These are phyloP conservation scores for Tricholoma saponaceum DNA, from an alignment of 768 basidiomycete species.

Conservation along the genomic window DNA sequence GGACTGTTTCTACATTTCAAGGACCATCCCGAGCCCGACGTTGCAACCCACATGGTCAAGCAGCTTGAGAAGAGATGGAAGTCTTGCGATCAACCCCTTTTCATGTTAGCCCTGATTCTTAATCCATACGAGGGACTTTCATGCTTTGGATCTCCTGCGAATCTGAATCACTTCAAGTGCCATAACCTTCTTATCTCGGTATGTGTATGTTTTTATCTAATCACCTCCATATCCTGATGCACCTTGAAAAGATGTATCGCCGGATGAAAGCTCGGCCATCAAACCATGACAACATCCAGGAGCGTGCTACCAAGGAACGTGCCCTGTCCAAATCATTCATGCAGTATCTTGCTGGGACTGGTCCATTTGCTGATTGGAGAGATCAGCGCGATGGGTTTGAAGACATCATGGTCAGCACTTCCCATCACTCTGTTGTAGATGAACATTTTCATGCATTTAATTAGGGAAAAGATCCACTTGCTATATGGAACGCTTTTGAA, in stretches of 20 bases:
- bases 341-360: background rate
- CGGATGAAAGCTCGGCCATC: background rate
- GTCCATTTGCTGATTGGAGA: conserved; percentile 1
- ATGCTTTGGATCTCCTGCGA: background rate
- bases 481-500: background rate
- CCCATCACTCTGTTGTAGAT: background rate
- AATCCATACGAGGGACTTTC: background rate
- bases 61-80: background rate
- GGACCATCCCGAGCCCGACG: background rate
- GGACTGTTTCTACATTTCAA: background rate
- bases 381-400: background rate
- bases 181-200: background rate
- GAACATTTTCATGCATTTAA: background rate
- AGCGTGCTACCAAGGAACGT: background rate
- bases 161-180: background rate
- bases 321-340: background rate
- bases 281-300: background rate
- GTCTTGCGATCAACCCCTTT: background rate
- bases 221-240: no score
- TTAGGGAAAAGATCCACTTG: background rate
- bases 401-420: background rate
- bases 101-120: background rate
- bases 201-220: background rate
- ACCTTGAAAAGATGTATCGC: background rate
- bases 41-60: background rate